These are phyloP conservation scores for Orbilia javanica DNA, from an alignment of 2,329 filamentous ascomycete species.

Conservation along the genomic window DNA sequence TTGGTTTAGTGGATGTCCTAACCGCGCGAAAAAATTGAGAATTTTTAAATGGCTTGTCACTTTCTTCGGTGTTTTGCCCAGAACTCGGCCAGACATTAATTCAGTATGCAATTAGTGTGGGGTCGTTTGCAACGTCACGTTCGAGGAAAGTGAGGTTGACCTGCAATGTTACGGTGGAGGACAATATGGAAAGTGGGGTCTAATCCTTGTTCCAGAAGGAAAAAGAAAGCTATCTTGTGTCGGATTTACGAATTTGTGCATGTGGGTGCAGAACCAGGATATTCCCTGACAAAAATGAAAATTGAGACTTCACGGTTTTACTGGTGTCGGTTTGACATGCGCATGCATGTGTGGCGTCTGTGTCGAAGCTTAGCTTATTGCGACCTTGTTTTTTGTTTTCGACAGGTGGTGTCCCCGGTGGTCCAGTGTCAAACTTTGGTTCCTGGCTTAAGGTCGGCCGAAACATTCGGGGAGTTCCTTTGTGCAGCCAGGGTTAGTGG, in stretches of 20 bases:
- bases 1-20: background rate
- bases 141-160: conserved; percentile 43
- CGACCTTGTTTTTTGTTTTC: conserved; percentile 6
- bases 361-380: conserved; percentile 10
- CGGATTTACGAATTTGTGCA: conserved; percentile 22
- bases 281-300: conserved; percentile 23
- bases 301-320: conserved; percentile 16
- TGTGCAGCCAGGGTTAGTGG: background rate
- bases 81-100: background rate
- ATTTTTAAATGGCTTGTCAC: background rate
- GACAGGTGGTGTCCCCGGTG: background rate
- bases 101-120: background rate
- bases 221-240: conserved; percentile 35
- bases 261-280: conserved; percentile 30
- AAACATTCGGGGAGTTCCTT: background rate
- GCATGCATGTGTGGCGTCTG: conserved; percentile 17
- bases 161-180: conserved; percentile 25
- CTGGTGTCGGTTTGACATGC: background rate
- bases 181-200: background rate
- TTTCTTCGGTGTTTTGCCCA: background rate
- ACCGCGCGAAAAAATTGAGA: background rate
- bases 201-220: conserved; percentile 11
- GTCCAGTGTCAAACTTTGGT: conserved; percentile 6
- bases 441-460: conserved; percentile 24
- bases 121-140: conserved; percentile 48